phyloP scores from a whole-genome alignment of 805 yeast species.

The Saccharomyces mikatae region DNA sequence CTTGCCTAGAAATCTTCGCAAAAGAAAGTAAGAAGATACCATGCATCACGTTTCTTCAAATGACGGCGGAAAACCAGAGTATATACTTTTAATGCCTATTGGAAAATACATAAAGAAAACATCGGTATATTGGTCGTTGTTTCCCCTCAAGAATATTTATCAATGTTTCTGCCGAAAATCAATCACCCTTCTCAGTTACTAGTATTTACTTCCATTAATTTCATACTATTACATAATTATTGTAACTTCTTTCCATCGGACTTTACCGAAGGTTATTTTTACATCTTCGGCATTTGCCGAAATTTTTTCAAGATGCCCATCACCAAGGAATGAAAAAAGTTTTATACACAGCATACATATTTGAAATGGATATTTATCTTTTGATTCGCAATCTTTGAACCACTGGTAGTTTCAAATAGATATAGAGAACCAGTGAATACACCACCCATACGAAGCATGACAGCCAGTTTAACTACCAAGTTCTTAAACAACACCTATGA shows the following conservation, averaged over 20 bases:
- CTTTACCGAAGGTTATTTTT: not conserved
- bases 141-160: too few relatives aligned
- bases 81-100: too few relatives aligned
- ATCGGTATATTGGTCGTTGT: too few relatives aligned
- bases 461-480: conserved; percentile 13
- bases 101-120: too few relatives aligned
- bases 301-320: not conserved
- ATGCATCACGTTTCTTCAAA: too few relatives aligned
- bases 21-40: too few relatives aligned
- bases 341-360: not conserved
- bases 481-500: conserved; percentile 16
- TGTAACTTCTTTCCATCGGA: not conserved
- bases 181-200: not conserved
- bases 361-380: not conserved
- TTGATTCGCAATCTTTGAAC: not conserved
- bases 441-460: conserved; percentile 2
- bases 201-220: not conserved
- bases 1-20: too few relatives aligned
- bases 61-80: too few relatives aligned
- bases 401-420: not conserved
- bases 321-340: not conserved
- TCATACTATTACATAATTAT: not conserved
- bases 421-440: not conserved
- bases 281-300: not conserved
- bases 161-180: too few relatives aligned